Evolutionary conservation across 371 early-diverging fungal genomes (phyloP).

Genomic region (Syncephalastrum contaminatum): DNA sequence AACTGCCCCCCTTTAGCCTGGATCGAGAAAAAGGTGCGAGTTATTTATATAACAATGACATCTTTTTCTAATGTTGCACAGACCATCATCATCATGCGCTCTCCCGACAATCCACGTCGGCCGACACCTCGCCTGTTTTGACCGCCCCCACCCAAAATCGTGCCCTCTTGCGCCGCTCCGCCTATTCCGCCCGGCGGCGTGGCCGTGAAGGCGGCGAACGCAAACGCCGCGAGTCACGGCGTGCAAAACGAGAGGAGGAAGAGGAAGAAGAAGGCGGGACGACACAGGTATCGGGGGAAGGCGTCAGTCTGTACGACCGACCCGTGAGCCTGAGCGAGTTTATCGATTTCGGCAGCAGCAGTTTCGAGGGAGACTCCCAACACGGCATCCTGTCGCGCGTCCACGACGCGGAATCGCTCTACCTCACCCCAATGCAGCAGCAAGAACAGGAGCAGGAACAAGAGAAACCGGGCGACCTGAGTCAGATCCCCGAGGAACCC

Average conservation of each 20-base stretch:
- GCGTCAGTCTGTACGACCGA: constrained; percentile 34
- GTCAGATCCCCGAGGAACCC: neutral
- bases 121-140: constrained; percentile 15
- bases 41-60: constrained; percentile 2
- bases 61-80: neutral
- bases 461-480: constrained; percentile 1
- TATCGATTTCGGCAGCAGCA: constrained; percentile 45
- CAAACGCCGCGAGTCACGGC: neutral
- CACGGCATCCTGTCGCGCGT: constrained; percentile 36
- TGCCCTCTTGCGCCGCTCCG: constrained; percentile 22
- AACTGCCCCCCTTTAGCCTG: neutral
- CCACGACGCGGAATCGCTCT: constrained; percentile 23
- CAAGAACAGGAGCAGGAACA: constrained; percentile 16
- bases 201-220: constrained; percentile 13
- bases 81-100: constrained; percentile 5
- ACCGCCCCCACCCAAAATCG: constrained; percentile 16
- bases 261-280: neutral
- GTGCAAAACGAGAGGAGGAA: neutral
- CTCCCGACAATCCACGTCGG: constrained; percentile 11
- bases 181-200: constrained; percentile 18
- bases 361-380: constrained; percentile 34
- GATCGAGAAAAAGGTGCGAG: neutral
- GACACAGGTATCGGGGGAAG: constrained; percentile 9
- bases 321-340: constrained; percentile 52
- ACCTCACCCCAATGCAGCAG: constrained; percentile 26